These are phyloP conservation scores for Trifolium dubium DNA, from an alignment of 306 rosid genomes.

Conservation along the genomic window DNA sequence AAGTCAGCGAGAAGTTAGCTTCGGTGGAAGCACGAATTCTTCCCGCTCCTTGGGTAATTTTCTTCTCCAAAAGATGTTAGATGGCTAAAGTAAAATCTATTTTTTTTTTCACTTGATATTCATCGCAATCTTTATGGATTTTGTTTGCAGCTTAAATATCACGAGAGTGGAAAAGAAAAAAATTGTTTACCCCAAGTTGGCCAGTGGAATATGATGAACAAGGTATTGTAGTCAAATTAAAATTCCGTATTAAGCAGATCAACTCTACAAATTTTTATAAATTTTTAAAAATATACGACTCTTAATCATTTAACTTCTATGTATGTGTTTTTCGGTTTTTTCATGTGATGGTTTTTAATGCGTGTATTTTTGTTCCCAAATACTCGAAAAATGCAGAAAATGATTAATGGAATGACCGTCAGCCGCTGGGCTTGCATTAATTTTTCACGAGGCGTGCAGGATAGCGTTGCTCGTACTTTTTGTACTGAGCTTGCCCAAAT, in stretches of 20 bases:
- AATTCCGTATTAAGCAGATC: too few relatives aligned
- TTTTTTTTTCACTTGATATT: background rate
- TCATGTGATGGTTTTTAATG: background rate
- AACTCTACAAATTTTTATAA: too few relatives aligned
- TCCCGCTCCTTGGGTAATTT: slow-evolving; percentile 98
- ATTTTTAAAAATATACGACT: too few relatives aligned
- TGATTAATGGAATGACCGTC: slow-evolving; percentile 97
- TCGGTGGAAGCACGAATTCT: slow-evolving; percentile 96
- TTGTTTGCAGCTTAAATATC: slow-evolving; percentile 81
- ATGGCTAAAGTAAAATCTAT: background rate
- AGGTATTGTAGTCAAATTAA: slow-evolving; percentile 51
- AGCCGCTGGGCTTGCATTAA: slow-evolving; percentile 97
- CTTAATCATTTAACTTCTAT: too few relatives aligned
- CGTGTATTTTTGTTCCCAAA: slow-evolving; percentile 15
- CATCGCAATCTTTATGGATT: slow-evolving; percentile 28
- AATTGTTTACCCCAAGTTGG: slow-evolving; percentile 98
- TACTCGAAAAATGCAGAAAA: slow-evolving; percentile 67
- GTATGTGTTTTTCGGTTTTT: background rate
- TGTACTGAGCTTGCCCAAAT: slow-evolving; percentile 87
- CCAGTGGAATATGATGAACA: slow-evolving; percentile 99
- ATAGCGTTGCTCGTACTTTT: slow-evolving; percentile 83
- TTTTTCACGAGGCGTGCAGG: slow-evolving; percentile 91
- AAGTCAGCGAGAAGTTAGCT: slow-evolving; percentile 86
- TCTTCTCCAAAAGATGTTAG: slow-evolving; percentile 8
- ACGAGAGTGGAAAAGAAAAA: slow-evolving; percentile 94